phyloP scores from a whole-genome alignment of 768 basidiomycete genomes.

The Rickenella mellea region DNA sequence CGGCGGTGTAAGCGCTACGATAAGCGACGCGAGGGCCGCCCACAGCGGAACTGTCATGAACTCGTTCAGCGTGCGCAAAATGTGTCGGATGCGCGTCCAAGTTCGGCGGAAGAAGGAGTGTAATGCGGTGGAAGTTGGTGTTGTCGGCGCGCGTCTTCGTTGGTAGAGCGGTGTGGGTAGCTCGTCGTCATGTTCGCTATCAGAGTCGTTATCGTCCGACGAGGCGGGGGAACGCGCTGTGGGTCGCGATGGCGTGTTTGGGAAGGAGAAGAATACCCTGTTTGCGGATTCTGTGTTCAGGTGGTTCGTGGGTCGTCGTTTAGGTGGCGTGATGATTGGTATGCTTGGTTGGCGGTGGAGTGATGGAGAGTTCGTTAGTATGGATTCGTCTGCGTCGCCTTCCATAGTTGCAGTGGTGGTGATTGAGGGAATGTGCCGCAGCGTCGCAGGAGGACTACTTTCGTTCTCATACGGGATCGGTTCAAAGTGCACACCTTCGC shows the following conservation, averaged over 20 bases:
- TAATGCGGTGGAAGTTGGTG: conserved; percentile 1
- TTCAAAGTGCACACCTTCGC: conserved; percentile 16
- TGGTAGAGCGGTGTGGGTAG: background rate
- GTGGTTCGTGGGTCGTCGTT: background rate
- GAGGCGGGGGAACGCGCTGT: conserved; percentile 5
- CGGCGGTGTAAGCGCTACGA: conserved; percentile 70
- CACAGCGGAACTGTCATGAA: conserved; percentile 90
- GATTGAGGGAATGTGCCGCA: background rate
- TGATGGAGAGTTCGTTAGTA: conserved; percentile 11
- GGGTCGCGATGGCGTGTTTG: conserved; percentile 34
- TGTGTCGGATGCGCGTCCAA: conserved; percentile 15
- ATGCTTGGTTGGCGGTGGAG: conserved; percentile 21
- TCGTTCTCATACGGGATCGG: conserved; percentile 15
- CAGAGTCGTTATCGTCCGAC: conserved; percentile 10
- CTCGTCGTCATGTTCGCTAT: conserved; percentile 14
- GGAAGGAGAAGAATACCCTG: conserved; percentile 53
- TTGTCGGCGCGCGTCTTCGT: conserved; percentile 4
- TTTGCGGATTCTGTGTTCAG: background rate
- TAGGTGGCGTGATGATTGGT: too few species aligned
- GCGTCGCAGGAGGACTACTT: conserved; percentile 5
- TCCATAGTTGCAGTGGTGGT: background rate
- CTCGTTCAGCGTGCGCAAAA: conserved; percentile 37
- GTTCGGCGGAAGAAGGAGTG: conserved; percentile 13
- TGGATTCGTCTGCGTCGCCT: background rate
- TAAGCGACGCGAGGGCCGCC: conserved; percentile 63